A percentile compares a stretch with the other conserved stretches of the same genome.
phyloP scores from a whole-genome alignment of 352 stramenopile species.

The Aphanomyces euteiches region DNA sequence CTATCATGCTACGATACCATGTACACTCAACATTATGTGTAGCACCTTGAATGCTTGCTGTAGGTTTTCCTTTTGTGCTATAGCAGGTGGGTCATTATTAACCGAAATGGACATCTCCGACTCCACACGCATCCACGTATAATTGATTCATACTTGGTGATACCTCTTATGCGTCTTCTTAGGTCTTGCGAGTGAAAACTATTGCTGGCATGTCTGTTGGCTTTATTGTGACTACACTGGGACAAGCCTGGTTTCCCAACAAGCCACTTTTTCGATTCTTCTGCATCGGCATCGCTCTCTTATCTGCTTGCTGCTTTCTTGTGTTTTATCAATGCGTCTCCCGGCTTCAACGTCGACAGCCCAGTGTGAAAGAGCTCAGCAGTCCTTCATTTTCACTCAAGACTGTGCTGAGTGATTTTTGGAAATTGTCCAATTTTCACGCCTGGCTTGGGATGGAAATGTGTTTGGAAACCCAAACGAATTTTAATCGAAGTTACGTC shows the following conservation, averaged over 20 bases:
- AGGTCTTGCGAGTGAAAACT: slow-evolving; percentile 21
- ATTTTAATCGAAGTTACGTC: slow-evolving; percentile 23
- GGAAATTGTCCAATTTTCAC: slow-evolving; percentile 18
- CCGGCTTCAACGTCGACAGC: too few species aligned
- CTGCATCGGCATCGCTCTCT: not conserved
- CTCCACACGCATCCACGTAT: slow-evolving; percentile 19
- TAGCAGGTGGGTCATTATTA: slow-evolving; percentile 17
- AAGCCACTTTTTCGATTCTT: slow-evolving; percentile 23
- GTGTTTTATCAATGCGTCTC: slow-evolving; percentile 10
- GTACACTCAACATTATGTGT: not conserved
- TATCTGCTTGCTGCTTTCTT: not conserved
- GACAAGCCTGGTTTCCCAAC: slow-evolving; percentile 8
- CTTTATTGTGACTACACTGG: slow-evolving; percentile 9
- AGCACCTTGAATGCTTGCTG: not conserved
- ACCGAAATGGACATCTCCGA: slow-evolving; percentile 28
- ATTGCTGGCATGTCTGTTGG: slow-evolving; percentile 6
- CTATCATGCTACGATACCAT: slow-evolving; percentile 26
- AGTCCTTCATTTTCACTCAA: not conserved
- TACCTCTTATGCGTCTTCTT: not conserved
- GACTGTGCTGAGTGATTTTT: slow-evolving; percentile 12
- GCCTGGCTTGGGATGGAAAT: slow-evolving; percentile 28
- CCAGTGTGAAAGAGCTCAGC: too few species aligned
- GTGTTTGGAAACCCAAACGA: slow-evolving; percentile 28
- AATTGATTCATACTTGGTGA: not conserved
- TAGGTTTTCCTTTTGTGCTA: slow-evolving; percentile 25